Conservation (phyloP, 345 rosid genomes). For the Litchi chinensis region DNA sequence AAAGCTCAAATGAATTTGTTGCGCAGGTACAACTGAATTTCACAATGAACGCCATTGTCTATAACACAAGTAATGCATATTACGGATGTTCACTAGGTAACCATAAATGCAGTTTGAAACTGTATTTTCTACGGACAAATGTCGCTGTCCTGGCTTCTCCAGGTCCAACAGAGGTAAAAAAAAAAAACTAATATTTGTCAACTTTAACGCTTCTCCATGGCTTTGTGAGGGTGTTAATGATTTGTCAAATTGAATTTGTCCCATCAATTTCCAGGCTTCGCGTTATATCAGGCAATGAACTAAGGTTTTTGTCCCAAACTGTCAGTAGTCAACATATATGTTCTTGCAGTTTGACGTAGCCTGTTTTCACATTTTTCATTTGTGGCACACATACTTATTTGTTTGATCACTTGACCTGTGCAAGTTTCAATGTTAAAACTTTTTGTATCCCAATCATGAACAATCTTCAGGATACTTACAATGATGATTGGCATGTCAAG, state of each 20-base stretch:
- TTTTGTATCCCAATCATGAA: not conserved
- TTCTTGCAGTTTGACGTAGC: not conserved
- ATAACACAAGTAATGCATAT: conserved; percentile 46
- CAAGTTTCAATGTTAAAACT: not conserved
- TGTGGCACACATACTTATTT: not conserved
- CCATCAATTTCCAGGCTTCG: not conserved
- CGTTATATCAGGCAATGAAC: not conserved
- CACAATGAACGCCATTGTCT: conserved; percentile 37
- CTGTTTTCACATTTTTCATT: not conserved
- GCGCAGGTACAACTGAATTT: conserved; percentile 53
- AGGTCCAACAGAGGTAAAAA: conserved; percentile 40
- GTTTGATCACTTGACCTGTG: not conserved
- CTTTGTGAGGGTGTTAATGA: not conserved
- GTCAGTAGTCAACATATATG: not conserved
- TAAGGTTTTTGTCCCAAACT: too few species aligned
- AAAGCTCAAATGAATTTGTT: conserved; percentile 5
- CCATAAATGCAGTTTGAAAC: conserved; percentile 34
- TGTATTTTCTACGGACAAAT: conserved; percentile 32
- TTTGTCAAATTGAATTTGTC: not conserved
- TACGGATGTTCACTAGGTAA: conserved; percentile 43
- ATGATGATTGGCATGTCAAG: conserved; percentile 42
- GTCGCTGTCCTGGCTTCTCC: conserved; percentile 54
- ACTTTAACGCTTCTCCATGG: not conserved
- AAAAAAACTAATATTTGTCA: not conserved
- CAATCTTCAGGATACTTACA: conserved; percentile 35